Base-by-base conservation (phyloP, 495 filamentous ascomycete genomes). In the Clohesyomyces aquaticus region DNA sequence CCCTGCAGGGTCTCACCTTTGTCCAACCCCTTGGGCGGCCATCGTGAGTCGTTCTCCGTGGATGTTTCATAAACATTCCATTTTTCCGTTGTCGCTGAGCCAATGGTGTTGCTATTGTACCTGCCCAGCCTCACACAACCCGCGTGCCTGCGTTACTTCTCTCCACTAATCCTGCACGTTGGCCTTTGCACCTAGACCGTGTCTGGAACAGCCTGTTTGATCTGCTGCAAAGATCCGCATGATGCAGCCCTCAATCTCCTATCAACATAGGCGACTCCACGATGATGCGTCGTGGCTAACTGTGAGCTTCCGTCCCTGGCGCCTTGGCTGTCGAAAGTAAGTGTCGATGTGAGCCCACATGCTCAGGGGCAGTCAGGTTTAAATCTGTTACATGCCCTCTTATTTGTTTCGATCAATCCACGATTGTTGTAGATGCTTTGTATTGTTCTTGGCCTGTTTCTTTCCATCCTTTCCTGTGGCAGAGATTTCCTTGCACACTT, bases 381-480 rank as follows among this genome's bases (percentile, higher is more conserved):
- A 69, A 65, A 65, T 60, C 62, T 52, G 49, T 16, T 18, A 22
- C 28, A n/a, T 55, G 29, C 29, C 21, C 19, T 55, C 51, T 18
- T 55, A 23, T 11, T 1, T 47, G 43, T 47, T 47, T 47, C 43
- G 4, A 18, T 47, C 43, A 6, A n/a, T 18, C 43, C 4, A 6
- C 8, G 16, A 6, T 22, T 18, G 21, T n/a, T n/a, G 21, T n/a
- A 47, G 43, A n/a, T 18, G 16, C 6, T 18, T 47, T 18, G 8
- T 6, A 8, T 2, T 42, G 16, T 18, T 41, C 26, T 6, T 25
- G 18, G 18, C 27, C 41, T 22, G 11, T 46, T 25, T 46, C 19
- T 23, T 28, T 21, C 43, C 59, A 18, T 53, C 68, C 71, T 68
- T 61, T 65, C 71, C 71, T 64, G 71, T 58, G 71, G 71, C 68